Base-by-base conservation (phyloP, 176 grass and related monocot species). In the Eleusine indica region DNA sequence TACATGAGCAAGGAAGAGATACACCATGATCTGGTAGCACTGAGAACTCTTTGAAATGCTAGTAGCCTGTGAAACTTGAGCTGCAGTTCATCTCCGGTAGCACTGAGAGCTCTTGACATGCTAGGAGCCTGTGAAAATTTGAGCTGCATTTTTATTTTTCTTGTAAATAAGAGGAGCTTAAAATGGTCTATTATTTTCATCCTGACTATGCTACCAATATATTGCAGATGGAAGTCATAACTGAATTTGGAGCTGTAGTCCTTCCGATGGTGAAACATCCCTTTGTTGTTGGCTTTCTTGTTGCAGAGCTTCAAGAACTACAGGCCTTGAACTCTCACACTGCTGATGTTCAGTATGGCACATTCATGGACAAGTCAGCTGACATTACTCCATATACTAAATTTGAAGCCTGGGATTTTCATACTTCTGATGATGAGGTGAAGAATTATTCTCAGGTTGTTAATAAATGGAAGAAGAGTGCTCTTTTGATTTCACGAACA, bases 231-330 rank as follows among this genome's bases (percentile, higher is more conserved):
- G 88, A 92, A 37, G 84, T 90, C 30, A 60, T 92, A 86, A 56
- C 85, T 32, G 90, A 92, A 78, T 90, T 65, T 86, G 80, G 90
- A 77, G 85, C 90, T 82, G 25, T 96, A 68, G 86, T 96, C 82
- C 62, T 96, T 76, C 93, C 93, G 17, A 75, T 96, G 85, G 93
- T 96, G 67, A 96, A 95, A 60, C 88, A 96, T 81, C 93, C 93
- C 74, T 96, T 92, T 89, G 87, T 96, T 84, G 90, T 96, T 68
- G 93, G 93, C 57, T 96, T 96, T 87, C 76, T 96, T 73, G 93
- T 96, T 83, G 90, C 83, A 75, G 93, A 96, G 71, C 83, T 92
- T 84, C 90, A 88, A 62, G 89, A 91, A 77, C 35, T 85, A 57
- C 76, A 90, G 82, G 73, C 25, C 66, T 74, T 80, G 70, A 81